These are phyloP conservation scores for Cokeromyces recurvatus DNA, from an alignment of 371 early-diverging fungal species.

Conservation along the genomic window DNA sequence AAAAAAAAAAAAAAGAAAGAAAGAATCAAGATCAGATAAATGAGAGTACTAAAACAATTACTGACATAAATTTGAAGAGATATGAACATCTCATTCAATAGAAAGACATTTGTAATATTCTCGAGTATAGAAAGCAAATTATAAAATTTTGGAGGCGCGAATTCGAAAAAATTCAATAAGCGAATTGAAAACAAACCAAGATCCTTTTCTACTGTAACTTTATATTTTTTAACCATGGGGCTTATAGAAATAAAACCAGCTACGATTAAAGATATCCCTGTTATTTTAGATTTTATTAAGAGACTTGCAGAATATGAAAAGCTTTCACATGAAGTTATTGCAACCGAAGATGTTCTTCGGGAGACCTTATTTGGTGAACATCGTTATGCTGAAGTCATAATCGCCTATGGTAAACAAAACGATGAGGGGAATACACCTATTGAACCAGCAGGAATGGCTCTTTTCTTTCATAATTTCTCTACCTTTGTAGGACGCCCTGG, in stretches of 20 bases:
- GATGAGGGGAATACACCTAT: conserved; percentile 10
- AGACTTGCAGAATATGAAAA: conserved; percentile 77
- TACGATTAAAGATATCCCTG: conserved; percentile 54
- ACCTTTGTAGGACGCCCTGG: conserved; percentile 74
- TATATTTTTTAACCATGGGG: no score
- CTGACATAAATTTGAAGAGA: no score
- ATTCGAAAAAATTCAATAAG: no score
- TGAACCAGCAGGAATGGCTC: conserved; percentile 69
- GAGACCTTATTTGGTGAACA: conserved; percentile 60
- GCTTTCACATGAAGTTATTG: conserved; percentile 63
- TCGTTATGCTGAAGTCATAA: conserved; percentile 64
- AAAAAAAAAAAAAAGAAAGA: no score
- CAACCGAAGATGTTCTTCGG: conserved; percentile 62
- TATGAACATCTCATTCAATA: no score
- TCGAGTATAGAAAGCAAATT: no score
- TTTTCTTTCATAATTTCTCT: conserved; percentile 82
- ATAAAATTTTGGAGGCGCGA: no score
- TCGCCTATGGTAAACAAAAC: conserved; percentile 48
- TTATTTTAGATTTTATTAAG: conserved; percentile 66
- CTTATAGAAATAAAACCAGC: conserved; percentile 52
- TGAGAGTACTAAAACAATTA: no score
- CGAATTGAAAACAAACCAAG: no score
- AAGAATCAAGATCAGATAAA: no score
- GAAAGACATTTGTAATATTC: no score
- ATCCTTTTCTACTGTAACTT: no score